A percentile compares a stretch with the other conserved stretches of the same genome.
phyloP scores from a whole-genome alignment of 2,329 filamentous ascomycete genomes.

The Stachybotrys chartarum region DNA sequence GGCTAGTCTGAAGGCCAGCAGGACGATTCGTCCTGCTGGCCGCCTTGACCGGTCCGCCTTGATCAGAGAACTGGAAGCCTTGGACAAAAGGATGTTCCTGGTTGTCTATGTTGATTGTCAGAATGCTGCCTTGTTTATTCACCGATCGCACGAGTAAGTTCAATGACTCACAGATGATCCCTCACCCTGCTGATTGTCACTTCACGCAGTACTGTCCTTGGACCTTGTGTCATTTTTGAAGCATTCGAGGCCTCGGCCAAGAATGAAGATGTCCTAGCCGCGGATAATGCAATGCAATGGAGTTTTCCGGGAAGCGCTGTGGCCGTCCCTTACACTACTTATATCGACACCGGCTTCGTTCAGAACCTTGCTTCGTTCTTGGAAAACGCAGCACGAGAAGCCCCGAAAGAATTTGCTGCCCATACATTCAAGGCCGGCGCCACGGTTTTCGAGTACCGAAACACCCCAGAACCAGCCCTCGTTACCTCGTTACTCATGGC shows the following conservation, averaged over 20 bases:
- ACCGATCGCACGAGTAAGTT: constrained; percentile 17
- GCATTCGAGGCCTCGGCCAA: constrained; percentile 52
- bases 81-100: constrained; percentile 10
- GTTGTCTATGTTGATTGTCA: constrained; percentile 15
- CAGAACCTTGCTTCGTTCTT: constrained; percentile 42
- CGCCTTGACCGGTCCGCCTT: constrained; percentile 10
- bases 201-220: constrained; percentile 12
- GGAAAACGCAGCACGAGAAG: constrained; percentile 47
- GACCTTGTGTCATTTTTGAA: constrained; percentile 35
- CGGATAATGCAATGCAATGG: constrained; percentile 46
- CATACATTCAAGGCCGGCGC: constrained; percentile 43
- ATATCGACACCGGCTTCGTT: constrained; percentile 14
- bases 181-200: neutral
- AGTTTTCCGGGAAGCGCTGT: constrained; percentile 52
- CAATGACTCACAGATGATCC: neutral
- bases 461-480: constrained; percentile 50
- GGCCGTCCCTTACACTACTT: constrained; percentile 29
- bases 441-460: constrained; percentile 44
- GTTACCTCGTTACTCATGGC: constrained; percentile 55
- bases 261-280: constrained; percentile 43
- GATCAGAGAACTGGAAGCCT: constrained; percentile 7
- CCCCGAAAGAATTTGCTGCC: constrained; percentile 45
- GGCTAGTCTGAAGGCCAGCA: constrained; percentile 12
- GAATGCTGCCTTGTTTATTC: constrained; percentile 23
- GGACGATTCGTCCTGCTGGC: constrained; percentile 8